Base-by-base conservation (phyloP, 83 land plant species). In the Larix sibirica region DNA sequence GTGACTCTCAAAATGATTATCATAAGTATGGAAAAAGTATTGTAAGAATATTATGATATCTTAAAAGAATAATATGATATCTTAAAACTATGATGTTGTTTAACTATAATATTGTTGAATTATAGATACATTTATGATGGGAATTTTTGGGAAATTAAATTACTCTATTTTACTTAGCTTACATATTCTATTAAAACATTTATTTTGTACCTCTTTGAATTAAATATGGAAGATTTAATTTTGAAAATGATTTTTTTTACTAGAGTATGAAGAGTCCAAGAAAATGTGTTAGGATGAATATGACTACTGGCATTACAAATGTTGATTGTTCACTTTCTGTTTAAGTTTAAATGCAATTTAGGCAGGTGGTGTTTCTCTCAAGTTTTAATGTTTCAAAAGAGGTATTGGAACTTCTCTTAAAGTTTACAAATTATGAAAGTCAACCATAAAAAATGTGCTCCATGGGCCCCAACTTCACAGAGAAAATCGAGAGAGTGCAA, bases 311-410 rank as follows among this genome's bases (percentile, higher is more conserved):
- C 58, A 82, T 61, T 38, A 14, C 26, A 6, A n/a, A 77, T 24
- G 31, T 18, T 6, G 87, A 87, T 17, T 93, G 95, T 75, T 93
- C 95, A 33, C 90, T 93, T 26, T 80, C 91, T 69, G 90, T 93
- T 17, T 86, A 90, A 42, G 89, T 93, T 38, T 81, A 83, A 77
- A 69, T 70, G 84, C 79, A 65, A 63, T 87, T 82, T 84, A 86
- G 65, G 92, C 90, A 64, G 54, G 80, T 18, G 1, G 13, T 40
- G 77, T 20, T 81, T 65, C 44, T 65, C 54, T n/a, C 33, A 68
- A 40, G 40, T 68, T 68, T 33, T 1, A 33, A 40, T 68, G 14
- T 68, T 68, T 68, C 73, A 68, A 68, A 68, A 10, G 18, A 68
- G 3, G 28, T 59, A 0, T 8, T 77, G 20, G 16, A 1, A 60